Base-by-base conservation (phyloP, 2,329 filamentous ascomycete species). In the Stenocarpella maydis region DNA sequence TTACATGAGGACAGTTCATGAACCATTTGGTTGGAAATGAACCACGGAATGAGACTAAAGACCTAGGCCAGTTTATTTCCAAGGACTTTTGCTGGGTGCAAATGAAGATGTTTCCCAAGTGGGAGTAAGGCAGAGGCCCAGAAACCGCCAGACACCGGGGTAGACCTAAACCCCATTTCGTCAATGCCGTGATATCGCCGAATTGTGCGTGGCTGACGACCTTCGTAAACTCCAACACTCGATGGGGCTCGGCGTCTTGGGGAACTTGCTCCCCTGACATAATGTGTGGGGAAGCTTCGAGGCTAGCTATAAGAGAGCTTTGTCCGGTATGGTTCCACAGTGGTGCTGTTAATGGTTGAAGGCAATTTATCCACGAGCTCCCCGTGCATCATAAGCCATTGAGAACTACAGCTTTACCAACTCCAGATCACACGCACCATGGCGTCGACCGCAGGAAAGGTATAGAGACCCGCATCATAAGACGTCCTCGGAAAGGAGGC, bases 391-490 rank as follows among this genome's bases (percentile, higher is more conserved):
- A 17, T 26, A 34, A 9, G 12, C 1, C n/a, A 50, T 49, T 21
- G 15, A 55, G 6, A 14, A 3, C 17, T 4, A 21, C 31, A 15
- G 14, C 24, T 39, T 49, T 7, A 21, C 15, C 17, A 12, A 28
- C 12, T 45, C 24, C 15, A 6, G 19, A 14, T 15, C 21, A 41
- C n/a, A 4, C 65, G 63, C 10, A 67, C 28, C 5, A 71, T 71
- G 70, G 65, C 68, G 14, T 71, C 70, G 43, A 71, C 68, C n/a
- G 60, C 37, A 47, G 70, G 70, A 61, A 71, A 71, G 65, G 70
- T 71, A 60, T 10, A 45, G 4, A 21, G 14, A 49, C 37, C 61
- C 28, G 21, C 43, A 7, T 31, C 24, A 52, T 39, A 21, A 8
- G 10, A 17, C 14, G n/a, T 43, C 24, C 14, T 41, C 45, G 8